Base-by-base conservation (phyloP, 345 rosid species). In the Gossypium arboreum region DNA sequence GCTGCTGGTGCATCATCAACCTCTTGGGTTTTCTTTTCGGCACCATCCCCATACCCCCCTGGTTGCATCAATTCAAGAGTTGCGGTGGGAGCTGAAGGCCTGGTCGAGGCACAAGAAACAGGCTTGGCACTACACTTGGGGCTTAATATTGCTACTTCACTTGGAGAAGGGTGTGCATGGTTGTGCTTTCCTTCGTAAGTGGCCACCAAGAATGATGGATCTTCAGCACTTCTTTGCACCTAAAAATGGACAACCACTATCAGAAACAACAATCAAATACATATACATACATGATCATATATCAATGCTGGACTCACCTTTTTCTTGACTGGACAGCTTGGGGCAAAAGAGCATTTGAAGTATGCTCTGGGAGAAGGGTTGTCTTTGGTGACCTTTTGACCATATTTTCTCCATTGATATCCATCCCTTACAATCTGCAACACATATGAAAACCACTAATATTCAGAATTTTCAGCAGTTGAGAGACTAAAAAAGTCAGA, bases 301-400 rank as follows among this genome's bases (percentile, higher is more conserved):
- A 51, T 50, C 9, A 25, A 61, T 15, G 44, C 12, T 7, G 27
- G 56, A 29, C 50, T 75, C 79, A 95, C 99, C 97, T 91, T 95
- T 88, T 91, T 95, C 74, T 93, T 95, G 2, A 91, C 99, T 0
- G 97, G 94, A 78, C 99, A 95, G 68, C 73, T 75, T 12, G 98
- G 99, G 20, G 98, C 97, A 61, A 82, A 88, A 5, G 98, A 93
- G 81, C 99, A 93, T 77, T 85, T 90, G 77, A 85, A 95, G 85
- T 95, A 95, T 78, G 99, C 99, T 76, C 99, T 87, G 11, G 99
- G 99, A 11, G 91, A 93, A 4, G 99, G 96, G 81, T 95, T 95
- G 64, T 93, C 97, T 81, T 90, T 89, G 10, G 99, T 95, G 39
- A 95, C 98, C 81, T 95, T 95, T 78, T 95, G 99, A 24, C 99